Conservation (phyloP, 129 eudicot species). For the Lonicera japonica region DNA sequence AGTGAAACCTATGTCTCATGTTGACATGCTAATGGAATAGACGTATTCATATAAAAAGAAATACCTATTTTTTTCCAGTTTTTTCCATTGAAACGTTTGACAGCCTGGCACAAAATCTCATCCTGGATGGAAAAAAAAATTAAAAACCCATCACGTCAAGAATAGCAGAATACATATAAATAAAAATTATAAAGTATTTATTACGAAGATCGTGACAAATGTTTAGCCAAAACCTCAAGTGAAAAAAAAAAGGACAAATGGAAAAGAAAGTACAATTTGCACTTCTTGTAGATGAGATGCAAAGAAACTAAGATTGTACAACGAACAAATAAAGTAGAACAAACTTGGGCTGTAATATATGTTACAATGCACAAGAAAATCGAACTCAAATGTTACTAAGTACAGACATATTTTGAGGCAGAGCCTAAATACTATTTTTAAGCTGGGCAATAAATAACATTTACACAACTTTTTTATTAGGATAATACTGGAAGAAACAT, state of each 20-base stretch:
- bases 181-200: background rate
- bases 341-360: no score
- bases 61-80: constrained; percentile 93
- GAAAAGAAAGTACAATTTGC: background rate
- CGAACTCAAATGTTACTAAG: no score
- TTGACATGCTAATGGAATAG: background rate
- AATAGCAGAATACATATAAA: background rate
- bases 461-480: no score
- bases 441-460: no score
- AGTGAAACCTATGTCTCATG: background rate
- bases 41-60: background rate
- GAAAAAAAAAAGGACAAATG: background rate
- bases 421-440: no score
- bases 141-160: constrained; percentile 1
- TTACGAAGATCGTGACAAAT: background rate
- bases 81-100: constrained; percentile 70
- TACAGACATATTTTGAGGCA: no score
- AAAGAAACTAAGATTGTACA: background rate
- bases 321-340: background rate
- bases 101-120: constrained; percentile 69
- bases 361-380: no score
- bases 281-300: background rate
- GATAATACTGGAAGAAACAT: no score
- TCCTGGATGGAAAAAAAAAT: constrained; percentile 52
- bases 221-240: background rate